A percentile compares a stretch with the other conserved stretches of the same genome.
Conservation (phyloP, 116 monocot species). For the Posidonia oceanica region DNA sequence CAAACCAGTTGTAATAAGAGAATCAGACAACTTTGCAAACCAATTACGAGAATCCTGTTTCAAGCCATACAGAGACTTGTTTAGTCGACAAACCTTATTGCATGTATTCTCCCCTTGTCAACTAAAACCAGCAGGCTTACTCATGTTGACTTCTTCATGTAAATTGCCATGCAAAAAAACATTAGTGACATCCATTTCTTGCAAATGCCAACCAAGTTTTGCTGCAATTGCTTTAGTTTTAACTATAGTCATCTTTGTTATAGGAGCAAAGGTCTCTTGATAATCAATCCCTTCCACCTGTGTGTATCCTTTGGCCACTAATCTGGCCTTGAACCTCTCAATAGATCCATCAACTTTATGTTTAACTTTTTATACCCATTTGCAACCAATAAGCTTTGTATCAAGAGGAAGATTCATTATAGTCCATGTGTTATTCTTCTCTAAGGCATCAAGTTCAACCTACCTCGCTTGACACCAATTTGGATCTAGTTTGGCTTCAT, state of each 20-base stretch:
- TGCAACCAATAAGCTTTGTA: neutral
- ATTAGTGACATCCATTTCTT: constrained; percentile 2
- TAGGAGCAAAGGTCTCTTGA: neutral
- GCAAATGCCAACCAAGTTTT: neutral
- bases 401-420: neutral
- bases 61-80: constrained; percentile 9
- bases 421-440: neutral
- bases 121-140: neutral
- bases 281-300: neutral
- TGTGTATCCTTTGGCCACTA: no score
- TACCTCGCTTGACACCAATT: no score
- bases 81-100: constrained; percentile 1
- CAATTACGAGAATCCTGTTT: constrained; percentile 10
- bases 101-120: neutral
- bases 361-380: neutral
- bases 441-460: neutral
- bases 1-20: neutral
- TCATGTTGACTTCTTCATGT: constrained; percentile 8
- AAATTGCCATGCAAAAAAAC: constrained; percentile 7
- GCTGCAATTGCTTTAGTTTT: neutral
- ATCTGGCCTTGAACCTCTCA: no score
- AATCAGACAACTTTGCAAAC: neutral
- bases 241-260: no score
- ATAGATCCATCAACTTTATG: no score
- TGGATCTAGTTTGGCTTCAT: no score